Evolutionary conservation across 345 rosid species (phyloP).

Genomic region (Viola odorata): DNA sequence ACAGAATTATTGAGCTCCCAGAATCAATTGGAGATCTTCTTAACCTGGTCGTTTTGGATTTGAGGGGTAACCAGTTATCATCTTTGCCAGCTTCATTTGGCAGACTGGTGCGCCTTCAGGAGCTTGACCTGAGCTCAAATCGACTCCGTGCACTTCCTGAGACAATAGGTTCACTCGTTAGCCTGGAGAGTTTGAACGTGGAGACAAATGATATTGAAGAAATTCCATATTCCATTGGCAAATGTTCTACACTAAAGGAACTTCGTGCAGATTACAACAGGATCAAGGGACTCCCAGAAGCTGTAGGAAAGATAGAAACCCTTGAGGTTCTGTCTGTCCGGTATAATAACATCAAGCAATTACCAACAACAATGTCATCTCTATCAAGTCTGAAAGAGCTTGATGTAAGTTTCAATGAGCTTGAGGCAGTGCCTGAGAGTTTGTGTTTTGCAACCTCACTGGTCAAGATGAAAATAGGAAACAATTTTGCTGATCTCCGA

Average conservation of each 20-base stretch:
- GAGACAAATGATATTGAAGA: conserved; percentile 92
- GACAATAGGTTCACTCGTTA: conserved; percentile 60
- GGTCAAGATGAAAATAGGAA: conserved; percentile 81
- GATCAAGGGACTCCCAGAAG: conserved; percentile 96
- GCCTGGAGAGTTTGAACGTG: conserved; percentile 52
- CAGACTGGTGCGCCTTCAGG: conserved; percentile 65
- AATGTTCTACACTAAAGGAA: conserved; percentile 63
- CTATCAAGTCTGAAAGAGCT: conserved; percentile 72
- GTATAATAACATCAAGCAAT: conserved; percentile 76
- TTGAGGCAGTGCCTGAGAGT: conserved; percentile 92
- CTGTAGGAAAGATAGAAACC: conserved; percentile 76
- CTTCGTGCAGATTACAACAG: conserved; percentile 84
- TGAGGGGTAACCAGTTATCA: conserved; percentile 70
- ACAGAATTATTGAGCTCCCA: conserved; percentile 65
- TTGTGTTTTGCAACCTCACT: conserved; percentile 79
- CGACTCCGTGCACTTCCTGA: conserved; percentile 58
- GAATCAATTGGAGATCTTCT: conserved; percentile 72
- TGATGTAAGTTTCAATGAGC: conserved; percentile 95
- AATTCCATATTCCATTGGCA: conserved; percentile 70
- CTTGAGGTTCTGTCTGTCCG: conserved; percentile 75
- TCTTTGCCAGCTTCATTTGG: conserved; percentile 58
- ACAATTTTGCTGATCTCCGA: conserved; percentile 85
- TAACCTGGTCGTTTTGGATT: conserved; percentile 54
- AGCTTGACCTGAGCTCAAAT: conserved; percentile 88
- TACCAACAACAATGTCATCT: conserved; percentile 91